Evolutionary conservation across 805 yeast genomes (phyloP), one percentile per base, ranked within the genome.

Genomic region (Kodamaea fukazawae): DNA sequence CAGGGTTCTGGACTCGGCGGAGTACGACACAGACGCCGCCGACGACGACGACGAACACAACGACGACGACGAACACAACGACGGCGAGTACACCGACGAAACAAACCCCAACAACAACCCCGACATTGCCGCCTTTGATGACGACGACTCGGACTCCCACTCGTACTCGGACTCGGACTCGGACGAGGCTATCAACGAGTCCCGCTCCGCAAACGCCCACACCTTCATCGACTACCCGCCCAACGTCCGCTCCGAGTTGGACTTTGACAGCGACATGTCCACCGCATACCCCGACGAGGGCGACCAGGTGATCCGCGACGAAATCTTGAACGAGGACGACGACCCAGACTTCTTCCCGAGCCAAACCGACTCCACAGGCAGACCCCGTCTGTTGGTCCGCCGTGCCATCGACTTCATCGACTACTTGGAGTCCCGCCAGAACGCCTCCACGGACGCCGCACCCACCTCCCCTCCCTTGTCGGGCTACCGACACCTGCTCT

Each of bases 401-500:
- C 27, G 40, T 10, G 45, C 45, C 4, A 42, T 42, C 13, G 32
- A 42, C 12, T 42, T 42, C 26, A 38, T 42, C 20, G 45, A 42
- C 33, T 37, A 40, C 11, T 29, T 34, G 11, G 37, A 34, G 12
- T 34, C 31, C 4, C 31, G 23, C 4, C 15, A 16, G 23, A 28
- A 34, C 31, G 17, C 30, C 9, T 34, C 31, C 2, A 9, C 28
- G 3, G 23, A 32, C 28, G 20, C 27, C 11, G 28, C 35, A 17
- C 23, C 23, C 4, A 31, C 34, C 12, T 22, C 40, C 3, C 20
- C 33, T 31, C 35, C 40, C 26, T 35, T 26, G 18, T 15, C 29
- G 14, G 29, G 25, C 34, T 58, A 57, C 17, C 40, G 31, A 34
- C 45, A 55, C 28, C 44, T 61, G 14, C 50, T 61, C 5, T 48